Evolutionary conservation across 345 rosid species (phyloP).

Genomic region (Bretschneidera sinensis): DNA sequence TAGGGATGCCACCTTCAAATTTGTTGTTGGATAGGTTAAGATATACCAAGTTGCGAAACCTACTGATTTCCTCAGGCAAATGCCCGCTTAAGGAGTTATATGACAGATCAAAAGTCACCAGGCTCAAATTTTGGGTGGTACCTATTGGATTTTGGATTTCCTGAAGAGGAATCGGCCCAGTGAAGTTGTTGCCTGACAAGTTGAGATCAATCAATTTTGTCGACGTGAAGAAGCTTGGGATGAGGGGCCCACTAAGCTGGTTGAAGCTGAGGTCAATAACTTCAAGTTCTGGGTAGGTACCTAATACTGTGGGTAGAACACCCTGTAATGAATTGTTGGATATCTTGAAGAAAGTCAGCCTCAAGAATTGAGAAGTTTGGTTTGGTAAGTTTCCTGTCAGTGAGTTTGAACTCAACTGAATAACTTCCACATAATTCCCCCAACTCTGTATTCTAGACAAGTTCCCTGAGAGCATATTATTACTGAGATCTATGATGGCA

Average conservation of each 20-base stretch:
- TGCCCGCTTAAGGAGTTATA: conserved; percentile 58
- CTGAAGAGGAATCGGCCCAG: conserved; percentile 61
- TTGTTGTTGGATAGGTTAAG: conserved; percentile 66
- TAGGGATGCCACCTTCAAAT: conserved; percentile 68
- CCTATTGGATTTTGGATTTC: conserved; percentile 27
- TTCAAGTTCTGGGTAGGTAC: conserved; percentile 60
- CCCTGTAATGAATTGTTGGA: conserved; percentile 71
- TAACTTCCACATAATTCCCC: conserved; percentile 75
- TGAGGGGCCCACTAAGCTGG: conserved; percentile 50
- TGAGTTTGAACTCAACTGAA: conserved; percentile 68
- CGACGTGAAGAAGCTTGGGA: conserved; percentile 54
- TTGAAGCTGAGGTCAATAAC: conserved; percentile 70
- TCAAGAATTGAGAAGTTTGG: conserved; percentile 68
- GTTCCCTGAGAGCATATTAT: conserved; percentile 64
- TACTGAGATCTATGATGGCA: conserved; percentile 66
- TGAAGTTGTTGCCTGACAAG: conserved; percentile 67
- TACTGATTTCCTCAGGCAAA: conserved; percentile 41
- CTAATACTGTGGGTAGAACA: conserved; percentile 50
- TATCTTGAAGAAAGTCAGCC: conserved; percentile 53
- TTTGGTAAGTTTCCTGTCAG: conserved; percentile 59
- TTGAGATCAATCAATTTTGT: conserved; percentile 52
- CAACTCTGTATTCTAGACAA: conserved; percentile 66
- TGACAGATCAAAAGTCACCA: conserved; percentile 62
- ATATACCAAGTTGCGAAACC: conserved; percentile 40
- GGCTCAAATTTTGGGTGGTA: conserved; percentile 41